These are phyloP conservation scores for Iberis amara DNA, from an alignment of 441 rosid species.

Conservation along the genomic window DNA sequence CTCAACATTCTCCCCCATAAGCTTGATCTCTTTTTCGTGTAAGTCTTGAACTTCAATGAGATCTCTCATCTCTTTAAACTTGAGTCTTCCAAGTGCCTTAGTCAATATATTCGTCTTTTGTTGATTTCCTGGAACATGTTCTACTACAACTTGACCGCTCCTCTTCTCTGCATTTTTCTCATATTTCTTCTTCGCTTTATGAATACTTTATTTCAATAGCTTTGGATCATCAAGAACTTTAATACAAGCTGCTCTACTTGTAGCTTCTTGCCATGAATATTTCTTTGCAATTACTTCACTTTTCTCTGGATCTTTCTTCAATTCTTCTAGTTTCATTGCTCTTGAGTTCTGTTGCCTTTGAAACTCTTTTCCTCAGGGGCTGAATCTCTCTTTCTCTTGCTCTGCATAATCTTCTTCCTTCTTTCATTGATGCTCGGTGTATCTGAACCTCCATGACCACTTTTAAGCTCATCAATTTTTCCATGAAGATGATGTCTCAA, in stretches of 20 bases:
- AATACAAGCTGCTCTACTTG: slow-evolving; percentile 64
- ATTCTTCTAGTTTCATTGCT: slow-evolving; percentile 28
- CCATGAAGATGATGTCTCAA: slow-evolving; percentile 51
- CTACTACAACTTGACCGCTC: too few relatives aligned
- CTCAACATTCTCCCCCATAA: too few relatives aligned
- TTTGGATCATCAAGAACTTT: slow-evolving; percentile 78
- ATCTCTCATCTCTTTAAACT: too few relatives aligned
- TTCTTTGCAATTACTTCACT: slow-evolving; percentile 50
- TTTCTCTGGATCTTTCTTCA: slow-evolving; percentile 44
- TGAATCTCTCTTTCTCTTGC: slow-evolving; percentile 37
- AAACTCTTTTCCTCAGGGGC: slow-evolving; percentile 29
- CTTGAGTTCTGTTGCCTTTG: slow-evolving; percentile 27
- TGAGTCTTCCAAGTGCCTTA: too few relatives aligned
- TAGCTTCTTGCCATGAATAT: slow-evolving; percentile 65
- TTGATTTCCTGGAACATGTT: too few relatives aligned
- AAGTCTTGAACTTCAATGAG: too few relatives aligned
- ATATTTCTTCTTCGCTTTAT: slow-evolving; percentile 57
- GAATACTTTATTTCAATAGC: slow-evolving; percentile 62
- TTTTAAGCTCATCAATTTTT: slow-evolving; percentile 61
- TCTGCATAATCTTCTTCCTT: slow-evolving; percentile 24
- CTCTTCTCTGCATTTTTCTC: slow-evolving; percentile 74
- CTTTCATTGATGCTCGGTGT: slow-evolving; percentile 34
- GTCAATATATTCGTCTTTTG: too few relatives aligned
- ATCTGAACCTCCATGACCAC: slow-evolving; percentile 44
- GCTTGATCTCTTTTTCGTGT: too few relatives aligned